Conservation (phyloP, 2,329 filamentous ascomycete species). For the Xylaria sp. region DNA sequence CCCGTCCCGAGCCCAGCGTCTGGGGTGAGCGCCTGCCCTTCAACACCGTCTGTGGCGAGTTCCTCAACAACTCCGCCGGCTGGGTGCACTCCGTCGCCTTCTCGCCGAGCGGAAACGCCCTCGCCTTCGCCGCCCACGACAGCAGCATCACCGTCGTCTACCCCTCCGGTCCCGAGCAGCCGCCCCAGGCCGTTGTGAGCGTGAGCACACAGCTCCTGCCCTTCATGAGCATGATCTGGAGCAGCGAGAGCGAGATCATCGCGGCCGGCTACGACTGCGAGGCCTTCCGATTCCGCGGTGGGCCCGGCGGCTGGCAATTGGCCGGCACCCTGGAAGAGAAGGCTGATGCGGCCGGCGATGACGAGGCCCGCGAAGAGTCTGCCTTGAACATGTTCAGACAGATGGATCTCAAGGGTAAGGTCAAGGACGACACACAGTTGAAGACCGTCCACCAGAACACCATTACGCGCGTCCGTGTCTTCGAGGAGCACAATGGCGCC, state of each 20-base stretch:
- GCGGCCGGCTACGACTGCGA: conserved; percentile 89
- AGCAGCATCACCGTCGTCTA: conserved; percentile 97
- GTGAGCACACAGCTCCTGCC: conserved; percentile 86
- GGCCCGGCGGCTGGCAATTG: conserved; percentile 75
- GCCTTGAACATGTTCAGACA: conserved; percentile 97
- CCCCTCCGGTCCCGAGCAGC: conserved; percentile 82
- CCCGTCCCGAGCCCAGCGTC: conserved; percentile 73
- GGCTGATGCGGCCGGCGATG: conserved; percentile 50
- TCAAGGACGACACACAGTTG: conserved; percentile 85
- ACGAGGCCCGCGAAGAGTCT: conserved; percentile 72
- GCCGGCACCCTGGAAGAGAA: conserved; percentile 76
- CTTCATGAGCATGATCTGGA: conserved; percentile 92
- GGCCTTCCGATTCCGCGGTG: conserved; percentile 81
- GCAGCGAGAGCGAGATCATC: conserved; percentile 84
- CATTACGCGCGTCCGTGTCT: conserved; percentile 76
- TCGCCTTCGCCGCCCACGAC: conserved; percentile 92
- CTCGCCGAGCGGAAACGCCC: conserved; percentile 84
- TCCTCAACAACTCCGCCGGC: conserved; percentile 88
- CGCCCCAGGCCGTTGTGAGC: conserved; percentile 83
- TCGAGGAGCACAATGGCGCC: conserved; percentile 57
- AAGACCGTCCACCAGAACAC: conserved; percentile 97
- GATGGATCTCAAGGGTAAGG: conserved; percentile 96
- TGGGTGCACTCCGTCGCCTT: conserved; percentile 95
- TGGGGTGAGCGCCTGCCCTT: conserved; percentile 97
- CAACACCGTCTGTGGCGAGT: conserved; percentile 98